These are phyloP conservation scores for Pluteus cervinus DNA, from an alignment of 768 basidiomycete species.

Conservation along the genomic window DNA sequence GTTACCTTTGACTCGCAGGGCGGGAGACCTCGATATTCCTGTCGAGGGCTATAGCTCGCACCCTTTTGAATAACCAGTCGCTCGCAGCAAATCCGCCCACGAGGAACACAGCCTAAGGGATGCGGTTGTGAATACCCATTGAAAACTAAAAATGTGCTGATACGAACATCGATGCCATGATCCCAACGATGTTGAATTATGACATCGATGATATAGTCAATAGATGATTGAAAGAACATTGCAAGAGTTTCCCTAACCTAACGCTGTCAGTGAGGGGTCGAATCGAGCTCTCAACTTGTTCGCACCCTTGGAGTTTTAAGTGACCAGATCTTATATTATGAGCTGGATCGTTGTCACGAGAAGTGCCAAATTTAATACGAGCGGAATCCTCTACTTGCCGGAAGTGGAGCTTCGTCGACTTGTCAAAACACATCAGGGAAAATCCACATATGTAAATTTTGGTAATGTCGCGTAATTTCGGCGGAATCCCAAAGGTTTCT, in stretches of 20 bases:
- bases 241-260: slow-evolving; percentile 6
- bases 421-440: too few relatives aligned
- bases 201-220: slow-evolving; percentile 1
- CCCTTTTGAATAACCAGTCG: slow-evolving; percentile 2
- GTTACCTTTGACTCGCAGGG: slow-evolving; percentile 3
- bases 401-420: slow-evolving; percentile 34
- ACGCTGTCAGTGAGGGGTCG: neutral
- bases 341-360: slow-evolving; percentile 27
- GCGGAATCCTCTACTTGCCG: slow-evolving; percentile 24
- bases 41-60: neutral
- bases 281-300: neutral
- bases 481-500: too few relatives aligned
- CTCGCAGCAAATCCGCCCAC: slow-evolving; percentile 7
- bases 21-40: slow-evolving; percentile 18
- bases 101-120: slow-evolving; percentile 2
- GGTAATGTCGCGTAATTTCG: too few relatives aligned
- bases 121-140: neutral
- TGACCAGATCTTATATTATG: slow-evolving; percentile 33
- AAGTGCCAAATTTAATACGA: slow-evolving; percentile 35
- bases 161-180: slow-evolving; percentile 4
- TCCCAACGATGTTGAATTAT: neutral
- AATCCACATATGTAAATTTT: too few relatives aligned
- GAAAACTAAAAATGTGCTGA: neutral
- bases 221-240: slow-evolving; percentile 2
- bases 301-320: slow-evolving; percentile 27